phyloP scores from a whole-genome alignment of 176 grass and related monocot genomes.

The Zea mays region Zm-B73-REFERENCE-NAM-5.0 NC_050105.1:24050501-24051000 shows the following conservation, averaged over 20 bases:
- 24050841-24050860: conserved; percentile 22
- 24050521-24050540: background rate
- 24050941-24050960: conserved; percentile 36
- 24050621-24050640: conserved; percentile 35
- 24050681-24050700: conserved; percentile 2
- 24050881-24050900: background rate
- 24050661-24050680: conserved; percentile 30
- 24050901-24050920: conserved; percentile 20
- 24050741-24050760: background rate
- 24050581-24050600: conserved; percentile 31
- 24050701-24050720: conserved; percentile 15
- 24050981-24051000: conserved; percentile 9
- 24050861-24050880: conserved; percentile 46
- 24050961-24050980: conserved; percentile 37
- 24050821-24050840: background rate
- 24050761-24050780: conserved; percentile 43
- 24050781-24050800: conserved; percentile 47
- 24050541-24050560: conserved; percentile 32
- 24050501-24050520: background rate
- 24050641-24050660: conserved; percentile 26
- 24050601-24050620: conserved; percentile 36
- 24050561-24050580: conserved; percentile 47
- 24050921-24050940: conserved; percentile 21
- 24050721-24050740: background rate
- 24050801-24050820: conserved; percentile 18